A percentile compares a stretch with the other conserved stretches of the same genome.
phyloP scores from a whole-genome alignment of 495 filamentous ascomycete species.

The Viridothelium virens region DNA sequence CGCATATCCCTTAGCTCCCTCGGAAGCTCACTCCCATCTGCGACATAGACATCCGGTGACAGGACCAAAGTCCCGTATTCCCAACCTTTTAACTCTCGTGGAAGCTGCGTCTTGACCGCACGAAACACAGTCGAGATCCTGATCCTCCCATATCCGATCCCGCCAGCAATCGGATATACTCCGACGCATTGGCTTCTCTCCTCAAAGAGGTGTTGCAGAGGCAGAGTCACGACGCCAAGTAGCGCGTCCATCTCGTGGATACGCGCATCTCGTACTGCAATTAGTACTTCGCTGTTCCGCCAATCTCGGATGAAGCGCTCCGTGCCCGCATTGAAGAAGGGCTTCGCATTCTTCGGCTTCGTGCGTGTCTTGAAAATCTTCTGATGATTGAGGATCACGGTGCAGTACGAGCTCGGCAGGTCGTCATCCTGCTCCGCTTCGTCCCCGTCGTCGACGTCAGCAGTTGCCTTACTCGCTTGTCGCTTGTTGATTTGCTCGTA shows the following conservation, averaged over 20 bases:
- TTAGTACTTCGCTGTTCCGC: constrained; percentile 53
- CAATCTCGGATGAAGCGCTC: constrained; percentile 65
- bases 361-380: constrained; percentile 64
- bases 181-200: constrained; percentile 52
- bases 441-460: constrained; percentile 40
- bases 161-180: constrained; percentile 51
- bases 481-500: constrained; percentile 46
- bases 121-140: constrained; percentile 63
- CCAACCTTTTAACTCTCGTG: constrained; percentile 51
- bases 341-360: constrained; percentile 68
- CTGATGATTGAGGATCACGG: constrained; percentile 60
- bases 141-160: constrained; percentile 60
- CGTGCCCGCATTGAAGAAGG: constrained; percentile 72
- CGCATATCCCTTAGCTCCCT: constrained; percentile 40
- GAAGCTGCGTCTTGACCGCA: constrained; percentile 52
- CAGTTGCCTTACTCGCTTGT: constrained; percentile 32
- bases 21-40: constrained; percentile 30
- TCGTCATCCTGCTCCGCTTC: constrained; percentile 54
- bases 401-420: constrained; percentile 60
- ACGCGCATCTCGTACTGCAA: constrained; percentile 56
- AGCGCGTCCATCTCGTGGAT: constrained; percentile 60
- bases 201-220: constrained; percentile 48
- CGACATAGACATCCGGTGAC: constrained; percentile 30
- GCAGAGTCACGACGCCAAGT: constrained; percentile 59
- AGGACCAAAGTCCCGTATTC: constrained; percentile 61